These are phyloP conservation scores for Pyrenochaeta sp. DNA, from an alignment of 2,329 filamentous ascomycete species.

Conservation along the genomic window DNA sequence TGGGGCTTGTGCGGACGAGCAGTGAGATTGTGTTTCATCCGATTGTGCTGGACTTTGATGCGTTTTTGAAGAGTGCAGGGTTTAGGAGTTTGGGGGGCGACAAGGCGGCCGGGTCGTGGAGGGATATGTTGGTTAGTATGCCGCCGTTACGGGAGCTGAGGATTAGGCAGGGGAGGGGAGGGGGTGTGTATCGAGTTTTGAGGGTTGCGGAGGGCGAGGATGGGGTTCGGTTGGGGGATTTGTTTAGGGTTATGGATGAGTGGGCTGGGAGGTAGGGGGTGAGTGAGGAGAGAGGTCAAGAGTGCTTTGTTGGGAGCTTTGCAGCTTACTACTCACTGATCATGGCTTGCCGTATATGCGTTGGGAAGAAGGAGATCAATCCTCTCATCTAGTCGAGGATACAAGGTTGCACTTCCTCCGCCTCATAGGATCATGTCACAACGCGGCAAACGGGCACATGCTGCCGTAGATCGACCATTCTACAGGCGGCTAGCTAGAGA, in stretches of 20 bases:
- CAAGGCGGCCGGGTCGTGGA: slow-evolving; percentile 5
- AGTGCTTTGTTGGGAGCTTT: too few relatives aligned
- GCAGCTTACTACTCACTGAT: too few relatives aligned
- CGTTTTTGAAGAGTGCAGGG: slow-evolving; percentile 1
- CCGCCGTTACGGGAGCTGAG: slow-evolving; percentile 18
- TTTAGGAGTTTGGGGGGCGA: background rate
- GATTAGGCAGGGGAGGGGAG: slow-evolving; percentile 9
- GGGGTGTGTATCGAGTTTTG: slow-evolving; percentile 9
- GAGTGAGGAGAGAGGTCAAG: too few relatives aligned
- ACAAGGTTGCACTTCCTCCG: too few relatives aligned
- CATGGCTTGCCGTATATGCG: too few relatives aligned
- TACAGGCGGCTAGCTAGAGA: too few relatives aligned
- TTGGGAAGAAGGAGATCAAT: too few relatives aligned
- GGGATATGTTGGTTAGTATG: slow-evolving; percentile 20
- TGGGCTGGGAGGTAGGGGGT: slow-evolving; percentile 1
- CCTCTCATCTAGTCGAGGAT: too few relatives aligned
- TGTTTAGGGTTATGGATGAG: slow-evolving; percentile 18
- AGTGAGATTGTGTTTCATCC: slow-evolving; percentile 22
- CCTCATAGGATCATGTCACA: too few relatives aligned
- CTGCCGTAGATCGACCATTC: too few relatives aligned
- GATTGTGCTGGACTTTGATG: slow-evolving; percentile 11
- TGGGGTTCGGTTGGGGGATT: slow-evolving; percentile 13
- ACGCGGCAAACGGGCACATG: too few relatives aligned
- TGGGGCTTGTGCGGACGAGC: slow-evolving; percentile 18
- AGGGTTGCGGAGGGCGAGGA: slow-evolving; percentile 5